Percentiles rank a stretch among this genome's conserved stretches.
These are phyloP conservation scores for Tulasnella sp. DNA, from an alignment of 768 basidiomycete genomes.

Conservation along the genomic window DNA sequence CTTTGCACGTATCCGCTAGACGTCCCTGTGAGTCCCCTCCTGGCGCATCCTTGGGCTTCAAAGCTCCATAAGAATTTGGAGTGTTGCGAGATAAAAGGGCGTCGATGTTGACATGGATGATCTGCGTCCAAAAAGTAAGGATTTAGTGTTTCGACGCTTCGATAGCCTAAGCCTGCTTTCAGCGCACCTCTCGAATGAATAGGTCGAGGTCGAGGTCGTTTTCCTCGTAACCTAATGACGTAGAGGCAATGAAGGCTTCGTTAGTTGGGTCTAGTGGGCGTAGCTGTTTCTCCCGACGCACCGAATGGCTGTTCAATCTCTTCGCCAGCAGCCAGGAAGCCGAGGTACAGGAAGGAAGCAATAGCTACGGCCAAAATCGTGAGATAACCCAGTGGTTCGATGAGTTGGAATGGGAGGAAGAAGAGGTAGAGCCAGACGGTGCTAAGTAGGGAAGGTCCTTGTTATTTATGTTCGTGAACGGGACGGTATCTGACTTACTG, in stretches of 20 bases:
- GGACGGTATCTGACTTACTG: conserved; percentile 29
- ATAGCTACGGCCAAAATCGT: conserved; percentile 63
- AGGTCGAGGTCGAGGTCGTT: conserved; percentile 63
- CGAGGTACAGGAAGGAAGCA: conserved; percentile 69
- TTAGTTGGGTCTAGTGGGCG: conserved; percentile 44
- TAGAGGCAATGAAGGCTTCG: conserved; percentile 54
- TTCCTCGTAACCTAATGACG: conserved; percentile 56
- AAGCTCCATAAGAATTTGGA: conserved; percentile 39
- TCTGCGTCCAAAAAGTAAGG: conserved; percentile 51
- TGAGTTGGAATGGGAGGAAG: conserved; percentile 72
- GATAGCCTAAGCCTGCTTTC: too few relatives aligned
- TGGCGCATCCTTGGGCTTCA: background rate
- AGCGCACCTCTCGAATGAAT: conserved; percentile 22
- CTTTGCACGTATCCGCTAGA: background rate
- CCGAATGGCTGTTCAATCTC: conserved; percentile 35
- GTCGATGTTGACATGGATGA: conserved; percentile 55
- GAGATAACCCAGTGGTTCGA: conserved; percentile 57
- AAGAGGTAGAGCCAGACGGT: conserved; percentile 72
- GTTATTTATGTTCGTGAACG: background rate
- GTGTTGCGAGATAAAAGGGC: conserved; percentile 50
- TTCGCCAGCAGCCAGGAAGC: conserved; percentile 59
- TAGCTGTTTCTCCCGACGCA: conserved; percentile 30
- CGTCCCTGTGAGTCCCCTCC: background rate
- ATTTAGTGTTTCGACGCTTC: background rate
- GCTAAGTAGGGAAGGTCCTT: conserved; percentile 32